Base-by-base conservation (phyloP, 129 eudicot genomes). In the Sambucus nigra region DNA sequence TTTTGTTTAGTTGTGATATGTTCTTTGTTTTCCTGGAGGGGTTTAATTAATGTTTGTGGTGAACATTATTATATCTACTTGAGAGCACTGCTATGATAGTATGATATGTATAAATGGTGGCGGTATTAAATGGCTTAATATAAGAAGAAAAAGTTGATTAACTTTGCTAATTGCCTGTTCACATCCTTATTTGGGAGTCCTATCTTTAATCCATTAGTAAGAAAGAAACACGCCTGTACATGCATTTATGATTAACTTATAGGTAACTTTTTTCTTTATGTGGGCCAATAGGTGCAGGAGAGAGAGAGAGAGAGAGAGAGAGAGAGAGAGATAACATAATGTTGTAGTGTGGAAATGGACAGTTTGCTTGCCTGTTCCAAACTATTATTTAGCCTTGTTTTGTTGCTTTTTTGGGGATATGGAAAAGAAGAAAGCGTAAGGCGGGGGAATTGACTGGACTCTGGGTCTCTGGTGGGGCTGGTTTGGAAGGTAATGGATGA, bases 1-100 rank as follows among this genome's bases (percentile, higher is more conserved):
- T 31, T 69, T 47, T 72, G 29, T 65, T 21, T 54, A 9, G 33
- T 5, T 52, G 9, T 60, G 49, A 19, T 45, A 23, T 51, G 31
- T 25, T 64, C 20, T 56, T 47, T 10, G 1, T 63, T 46, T 53
- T 55, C 28, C 41, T 26, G 49, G 51, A 27, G 60, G n/a, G 47
- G 11, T 44, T 3, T 47, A 31, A 24, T 38, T 42, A 25, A 45
- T 53, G 21, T 44, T 17, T 61, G 57, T 42, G 42, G 42, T 2
- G 42, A 35, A 35, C 42, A 7, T 35, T 8, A 7, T 35, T 35
- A 7, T 42, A 42, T 42, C 48, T 5, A 13, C 48, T 42, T 42
- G 48, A 42, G 20, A 42, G 18, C 48, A 16, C 14, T 8, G 48
- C 2, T 13, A 6, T 31, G 10, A 31, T 11, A 25, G n/a, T 24